Base-by-base conservation (phyloP, 306 rosid species). In the Comarum palustre region DNA sequence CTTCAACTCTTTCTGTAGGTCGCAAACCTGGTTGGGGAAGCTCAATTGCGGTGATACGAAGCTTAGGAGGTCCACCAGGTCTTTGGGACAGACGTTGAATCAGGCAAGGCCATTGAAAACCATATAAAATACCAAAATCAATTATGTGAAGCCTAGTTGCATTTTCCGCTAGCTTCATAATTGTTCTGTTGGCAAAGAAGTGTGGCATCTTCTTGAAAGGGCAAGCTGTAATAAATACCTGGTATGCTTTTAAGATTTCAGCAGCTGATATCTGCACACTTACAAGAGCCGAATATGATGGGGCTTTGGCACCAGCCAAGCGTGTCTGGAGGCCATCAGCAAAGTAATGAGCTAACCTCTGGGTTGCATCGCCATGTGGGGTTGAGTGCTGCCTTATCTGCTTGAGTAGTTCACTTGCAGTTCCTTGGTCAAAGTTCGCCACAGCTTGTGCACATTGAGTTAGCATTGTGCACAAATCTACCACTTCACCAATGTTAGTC, bases 31-130 rank as follows among this genome's bases (percentile, higher is more conserved):
- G 85, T 61, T 81, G 82, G 48, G 88, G 85, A 69, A 81, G 47
- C 75, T 84, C 85, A 31, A 84, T 81, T 11, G 83, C 83, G 0
- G 88, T 84, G 6, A 84, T 73, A 8, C 83, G 77, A 64, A 84
- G 85, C 66, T 41, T 57, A 10, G 84, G 85, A 50, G 88, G 80
- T 8, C 88, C 85, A 14, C 79, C 82, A 6, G 72, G 72, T 63
- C 81, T 63, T 9, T 59, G 13, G 1, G 83, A 75, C 17, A 84
- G 82, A 59, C 74, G 61, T 57, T 81, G 85, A 57, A 84, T 81
- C 19, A 84, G 75, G 71, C 70, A 79, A 16, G 88, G 88, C 88
- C 85, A 84, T 78, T 84, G 85, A 45, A 77, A 75, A 36, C 87
- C 87, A 63, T 80, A 77, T 34, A 77, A 65, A 65, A 81, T 73